Conservation (phyloP, 139 green algal species). For the Coccomyxa sp. region DNA sequence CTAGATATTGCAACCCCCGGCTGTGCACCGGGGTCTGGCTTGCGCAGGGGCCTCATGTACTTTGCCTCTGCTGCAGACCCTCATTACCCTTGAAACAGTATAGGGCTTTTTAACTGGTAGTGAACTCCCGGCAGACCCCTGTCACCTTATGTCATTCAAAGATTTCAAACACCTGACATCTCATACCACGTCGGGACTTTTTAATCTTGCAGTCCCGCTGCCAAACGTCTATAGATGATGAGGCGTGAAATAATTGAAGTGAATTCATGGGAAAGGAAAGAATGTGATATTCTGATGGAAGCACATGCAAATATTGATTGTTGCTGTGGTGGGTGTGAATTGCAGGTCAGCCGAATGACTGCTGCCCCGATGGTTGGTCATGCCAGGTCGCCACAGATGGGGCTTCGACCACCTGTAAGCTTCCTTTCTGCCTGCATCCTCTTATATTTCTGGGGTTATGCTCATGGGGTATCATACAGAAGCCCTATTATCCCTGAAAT, state of each 20-base stretch:
- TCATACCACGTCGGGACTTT: background rate
- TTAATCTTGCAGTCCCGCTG: too few relatives aligned
- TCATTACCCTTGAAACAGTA: background rate
- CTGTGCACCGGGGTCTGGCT: background rate
- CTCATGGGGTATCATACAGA: background rate
- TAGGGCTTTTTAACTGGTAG: too few relatives aligned
- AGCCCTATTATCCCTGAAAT: background rate
- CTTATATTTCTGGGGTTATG: background rate
- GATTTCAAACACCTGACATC: background rate
- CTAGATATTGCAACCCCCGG: background rate
- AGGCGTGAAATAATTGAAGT: too few relatives aligned
- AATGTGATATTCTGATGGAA: too few relatives aligned
- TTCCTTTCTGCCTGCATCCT: background rate
- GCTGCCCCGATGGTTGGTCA: background rate
- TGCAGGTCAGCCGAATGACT: slow-evolving; percentile 2
- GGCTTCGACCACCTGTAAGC: background rate
- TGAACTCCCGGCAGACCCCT: background rate
- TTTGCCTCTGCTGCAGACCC: background rate
- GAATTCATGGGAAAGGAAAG: too few relatives aligned
- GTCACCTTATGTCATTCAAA: background rate
- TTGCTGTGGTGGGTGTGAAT: background rate
- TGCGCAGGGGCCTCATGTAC: background rate
- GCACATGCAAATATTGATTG: background rate
- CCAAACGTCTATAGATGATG: too few relatives aligned
- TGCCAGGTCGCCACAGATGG: background rate